These are phyloP conservation scores for Centrapalus pauciflorus DNA, from an alignment of 129 eudicot genomes.

Conservation along the genomic window DNA sequence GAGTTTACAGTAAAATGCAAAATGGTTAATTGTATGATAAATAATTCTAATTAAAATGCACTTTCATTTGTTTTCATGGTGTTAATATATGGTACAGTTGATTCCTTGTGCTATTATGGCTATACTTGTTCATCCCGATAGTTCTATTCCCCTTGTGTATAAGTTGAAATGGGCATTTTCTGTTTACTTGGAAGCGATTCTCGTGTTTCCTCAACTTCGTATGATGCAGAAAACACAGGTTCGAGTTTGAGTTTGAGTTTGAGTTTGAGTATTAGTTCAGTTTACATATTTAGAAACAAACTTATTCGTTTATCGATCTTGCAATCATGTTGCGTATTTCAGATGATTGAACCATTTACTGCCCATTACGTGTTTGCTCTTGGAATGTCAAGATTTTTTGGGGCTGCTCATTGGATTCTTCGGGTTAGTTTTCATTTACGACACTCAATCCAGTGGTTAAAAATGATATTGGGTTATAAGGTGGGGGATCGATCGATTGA, in stretches of 20 bases:
- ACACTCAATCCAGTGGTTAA: no score
- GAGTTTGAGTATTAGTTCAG: background rate
- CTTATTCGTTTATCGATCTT: background rate
- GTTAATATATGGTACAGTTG: conserved; percentile 20
- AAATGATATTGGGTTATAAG: no score
- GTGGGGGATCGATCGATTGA: no score
- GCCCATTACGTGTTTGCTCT: conserved; percentile 87
- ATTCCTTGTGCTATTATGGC: conserved; percentile 60
- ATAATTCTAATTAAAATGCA: no score
- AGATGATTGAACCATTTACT: conserved; percentile 88
- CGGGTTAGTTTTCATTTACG: conserved; percentile 42
- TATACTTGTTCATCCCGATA: conserved; percentile 49
- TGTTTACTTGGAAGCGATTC: conserved; percentile 65
- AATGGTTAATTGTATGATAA: no score
- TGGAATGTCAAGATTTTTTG: conserved; percentile 75
- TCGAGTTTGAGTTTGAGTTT: conserved; percentile 16
- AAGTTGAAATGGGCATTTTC: conserved; percentile 68
- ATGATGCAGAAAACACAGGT: conserved; percentile 85
- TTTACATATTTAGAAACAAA: background rate
- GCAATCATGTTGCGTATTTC: background rate
- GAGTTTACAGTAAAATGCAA: no score
- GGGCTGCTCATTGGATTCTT: conserved; percentile 83
- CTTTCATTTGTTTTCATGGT: background rate
- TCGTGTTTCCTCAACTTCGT: conserved; percentile 80
- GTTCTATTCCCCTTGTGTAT: conserved; percentile 10